Evolutionary conservation across 495 filamentous ascomycete genomes (phyloP).

Genomic region (Glutinoglossum americanum): DNA sequence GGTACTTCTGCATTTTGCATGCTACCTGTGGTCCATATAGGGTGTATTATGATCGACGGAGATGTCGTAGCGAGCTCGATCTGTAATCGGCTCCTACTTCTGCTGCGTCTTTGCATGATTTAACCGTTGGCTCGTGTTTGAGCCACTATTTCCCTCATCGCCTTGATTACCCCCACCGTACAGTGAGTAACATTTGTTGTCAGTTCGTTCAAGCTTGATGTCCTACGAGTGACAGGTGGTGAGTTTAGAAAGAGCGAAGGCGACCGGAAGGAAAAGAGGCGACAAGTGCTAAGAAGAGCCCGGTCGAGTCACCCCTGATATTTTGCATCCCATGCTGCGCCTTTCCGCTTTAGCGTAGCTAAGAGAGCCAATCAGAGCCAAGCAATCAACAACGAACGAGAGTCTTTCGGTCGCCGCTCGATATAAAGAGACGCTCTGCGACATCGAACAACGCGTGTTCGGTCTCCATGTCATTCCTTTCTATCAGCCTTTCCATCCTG

Average conservation of each 20-base stretch:
- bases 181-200: no score
- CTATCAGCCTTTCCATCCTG: not conserved
- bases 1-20: not conserved
- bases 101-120: no score
- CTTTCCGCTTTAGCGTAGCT: constrained; percentile 1
- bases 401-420: not conserved
- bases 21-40: not conserved
- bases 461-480: constrained; percentile 2
- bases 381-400: not conserved
- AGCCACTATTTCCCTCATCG: no score
- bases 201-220: no score
- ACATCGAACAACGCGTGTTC: not conserved
- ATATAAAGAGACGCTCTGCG: constrained; percentile 1
- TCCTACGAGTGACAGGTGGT: no score
- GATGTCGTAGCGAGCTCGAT: no score
- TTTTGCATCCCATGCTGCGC: not conserved
- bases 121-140: no score
- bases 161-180: no score
- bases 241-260: not conserved
- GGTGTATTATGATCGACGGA: no score
- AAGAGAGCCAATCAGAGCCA: not conserved
- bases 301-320: not conserved
- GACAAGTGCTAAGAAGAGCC: not conserved
- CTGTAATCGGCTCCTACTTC: no score
- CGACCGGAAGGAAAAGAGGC: not conserved